Evolutionary conservation across 495 filamentous ascomycete genomes (phyloP).

Genomic region (Penicillium psychrofluorescens): DNA sequence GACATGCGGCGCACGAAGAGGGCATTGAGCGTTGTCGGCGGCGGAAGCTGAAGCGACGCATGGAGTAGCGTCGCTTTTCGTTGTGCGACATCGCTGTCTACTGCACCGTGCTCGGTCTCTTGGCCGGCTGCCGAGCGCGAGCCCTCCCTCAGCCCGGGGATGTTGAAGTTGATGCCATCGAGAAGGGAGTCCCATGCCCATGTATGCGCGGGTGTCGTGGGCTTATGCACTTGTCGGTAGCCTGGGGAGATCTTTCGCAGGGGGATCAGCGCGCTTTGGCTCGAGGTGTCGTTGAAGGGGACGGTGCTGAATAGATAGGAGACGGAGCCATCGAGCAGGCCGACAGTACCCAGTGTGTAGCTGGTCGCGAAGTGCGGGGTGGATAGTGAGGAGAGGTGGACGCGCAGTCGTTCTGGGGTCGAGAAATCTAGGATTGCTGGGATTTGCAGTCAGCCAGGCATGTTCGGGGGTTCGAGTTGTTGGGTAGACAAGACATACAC

Average conservation of each 20-base stretch:
- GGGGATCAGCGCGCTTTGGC: slow-evolving; percentile 51
- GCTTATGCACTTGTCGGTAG: slow-evolving; percentile 56
- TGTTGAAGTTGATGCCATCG: slow-evolving; percentile 14
- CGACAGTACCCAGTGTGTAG: slow-evolving; percentile 77
- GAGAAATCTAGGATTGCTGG: slow-evolving; percentile 77
- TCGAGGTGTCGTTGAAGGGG: slow-evolving; percentile 50
- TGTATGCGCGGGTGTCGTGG: slow-evolving; percentile 25
- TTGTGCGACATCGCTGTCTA: slow-evolving; percentile 10
- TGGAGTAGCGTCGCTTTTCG: slow-evolving; percentile 67
- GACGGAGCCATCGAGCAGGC: slow-evolving; percentile 82
- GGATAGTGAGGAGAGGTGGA: slow-evolving; percentile 75
- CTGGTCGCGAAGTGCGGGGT: slow-evolving; percentile 87
- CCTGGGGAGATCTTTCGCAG: slow-evolving; percentile 60
- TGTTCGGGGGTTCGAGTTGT: too few relatives aligned
- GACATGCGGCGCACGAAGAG: slow-evolving; percentile 77
- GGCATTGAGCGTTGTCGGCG: slow-evolving; percentile 76
- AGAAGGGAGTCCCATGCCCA: slow-evolving; percentile 30
- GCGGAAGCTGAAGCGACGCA: slow-evolving; percentile 76
- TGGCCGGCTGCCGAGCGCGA: not conserved
- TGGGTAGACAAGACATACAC: slow-evolving; percentile 41
- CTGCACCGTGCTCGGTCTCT: not conserved
- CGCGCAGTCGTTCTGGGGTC: slow-evolving; percentile 73
- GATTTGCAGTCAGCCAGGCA: not conserved
- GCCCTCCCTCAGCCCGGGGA: slow-evolving; percentile 10
- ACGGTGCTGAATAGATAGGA: slow-evolving; percentile 86